phyloP scores from a whole-genome alignment of 2,329 filamentous ascomycete genomes.

The Zymoseptoria pseudotritici region DNA sequence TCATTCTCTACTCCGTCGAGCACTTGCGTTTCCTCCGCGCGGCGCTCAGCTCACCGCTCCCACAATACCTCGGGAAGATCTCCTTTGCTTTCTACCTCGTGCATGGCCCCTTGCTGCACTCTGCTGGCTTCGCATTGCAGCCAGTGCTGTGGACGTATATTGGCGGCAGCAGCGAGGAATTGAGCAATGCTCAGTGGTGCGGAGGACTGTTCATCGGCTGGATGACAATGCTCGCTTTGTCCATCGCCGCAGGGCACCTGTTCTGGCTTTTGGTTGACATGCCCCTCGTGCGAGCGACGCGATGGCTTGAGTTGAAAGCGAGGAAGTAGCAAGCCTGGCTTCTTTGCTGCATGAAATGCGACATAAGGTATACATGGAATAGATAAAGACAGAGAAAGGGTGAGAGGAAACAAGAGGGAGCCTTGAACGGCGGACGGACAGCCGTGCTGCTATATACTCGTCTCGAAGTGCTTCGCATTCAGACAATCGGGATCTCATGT shows the following conservation, averaged over 20 bases:
- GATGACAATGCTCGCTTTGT: constrained; percentile 7
- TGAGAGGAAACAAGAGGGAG: too few species aligned
- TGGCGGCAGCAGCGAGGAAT: not conserved
- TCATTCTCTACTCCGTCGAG: constrained; percentile 6
- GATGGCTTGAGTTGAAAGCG: constrained; percentile 5
- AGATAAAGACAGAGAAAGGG: too few species aligned
- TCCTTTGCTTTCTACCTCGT: constrained; percentile 12
- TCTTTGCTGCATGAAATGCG: too few species aligned
- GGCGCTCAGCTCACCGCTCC: constrained; percentile 3
- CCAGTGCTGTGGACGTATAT: constrained; percentile 4
- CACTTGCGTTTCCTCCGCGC: not conserved
- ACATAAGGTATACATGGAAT: too few species aligned
- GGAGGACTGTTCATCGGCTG: constrained; percentile 5
- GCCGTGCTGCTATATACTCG: too few species aligned
- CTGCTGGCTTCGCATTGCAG: constrained; percentile 9
- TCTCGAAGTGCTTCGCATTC: not conserved
- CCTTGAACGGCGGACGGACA: too few species aligned
- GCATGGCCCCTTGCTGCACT: constrained; percentile 12
- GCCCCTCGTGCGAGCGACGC: constrained; percentile 7
- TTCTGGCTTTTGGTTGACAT: constrained; percentile 9
- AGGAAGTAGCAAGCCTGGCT: not conserved
- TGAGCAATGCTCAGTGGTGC: not conserved
- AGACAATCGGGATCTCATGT: not conserved
- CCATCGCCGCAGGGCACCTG: constrained; percentile 3
- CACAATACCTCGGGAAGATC: constrained; percentile 12